A percentile compares a stretch with the other conserved stretches of the same genome.
Evolutionary conservation across 1,139 yeast species (phyloP).

Genomic region (Saccharomycopsis hybrid): DNA sequence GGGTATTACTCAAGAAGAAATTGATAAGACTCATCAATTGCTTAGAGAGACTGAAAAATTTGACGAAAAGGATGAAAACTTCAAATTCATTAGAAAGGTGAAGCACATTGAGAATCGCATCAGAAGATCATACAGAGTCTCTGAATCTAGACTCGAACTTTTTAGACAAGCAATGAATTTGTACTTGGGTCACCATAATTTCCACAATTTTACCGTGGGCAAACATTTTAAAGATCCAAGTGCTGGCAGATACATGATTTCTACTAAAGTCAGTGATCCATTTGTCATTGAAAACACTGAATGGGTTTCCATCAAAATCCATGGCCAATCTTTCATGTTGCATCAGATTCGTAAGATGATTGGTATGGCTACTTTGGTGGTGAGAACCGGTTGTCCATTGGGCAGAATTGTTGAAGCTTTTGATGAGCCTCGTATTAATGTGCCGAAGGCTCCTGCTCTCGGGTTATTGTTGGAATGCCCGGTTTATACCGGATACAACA

Average conservation of each 20-base stretch:
- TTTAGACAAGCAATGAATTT: slow-evolving; percentile 64
- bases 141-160: slow-evolving; percentile 49
- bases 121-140: slow-evolving; percentile 65
- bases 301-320: slow-evolving; percentile 94
- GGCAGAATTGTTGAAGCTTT: slow-evolving; percentile 76
- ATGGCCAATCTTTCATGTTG: slow-evolving; percentile 97
- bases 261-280: slow-evolving; percentile 79
- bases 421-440: slow-evolving; percentile 65
- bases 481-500: slow-evolving; percentile 81
- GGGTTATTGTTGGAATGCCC: slow-evolving; percentile 90
- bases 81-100: slow-evolving; percentile 45
- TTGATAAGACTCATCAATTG: slow-evolving; percentile 17
- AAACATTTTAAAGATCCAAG: slow-evolving; percentile 83
- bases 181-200: slow-evolving; percentile 86
- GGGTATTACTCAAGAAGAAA: slow-evolving; percentile 19
- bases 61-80: slow-evolving; percentile 24
- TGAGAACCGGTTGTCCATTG: slow-evolving; percentile 80
- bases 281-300: slow-evolving; percentile 89
- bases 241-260: slow-evolving; percentile 75
- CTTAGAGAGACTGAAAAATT: slow-evolving; percentile 29
- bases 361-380: slow-evolving; percentile 83
- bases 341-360: slow-evolving; percentile 98
- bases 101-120: slow-evolving; percentile 61
- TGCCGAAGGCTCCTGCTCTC: slow-evolving; percentile 96
- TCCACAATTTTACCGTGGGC: slow-evolving; percentile 92